phyloP scores from a whole-genome alignment of 106 monocot species.

The Platanthera guangdongensis region DNA sequence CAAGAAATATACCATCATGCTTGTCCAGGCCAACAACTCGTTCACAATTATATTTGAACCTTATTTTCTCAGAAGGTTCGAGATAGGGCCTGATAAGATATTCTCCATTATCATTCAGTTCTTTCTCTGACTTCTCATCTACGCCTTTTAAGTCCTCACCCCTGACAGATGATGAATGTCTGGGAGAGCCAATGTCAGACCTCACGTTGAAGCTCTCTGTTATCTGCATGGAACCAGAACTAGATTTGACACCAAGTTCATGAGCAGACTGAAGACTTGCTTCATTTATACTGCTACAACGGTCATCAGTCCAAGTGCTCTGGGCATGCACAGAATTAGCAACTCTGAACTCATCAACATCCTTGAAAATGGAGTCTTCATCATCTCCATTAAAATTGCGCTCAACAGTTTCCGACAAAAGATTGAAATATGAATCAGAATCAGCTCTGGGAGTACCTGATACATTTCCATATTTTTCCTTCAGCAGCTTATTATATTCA shows the following conservation, averaged over 20 bases:
- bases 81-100: constrained; percentile 94
- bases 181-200: constrained; percentile 78
- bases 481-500: constrained; percentile 21
- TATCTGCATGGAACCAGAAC: constrained; percentile 55
- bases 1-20: constrained; percentile 98
- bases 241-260: constrained; percentile 66
- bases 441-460: constrained; percentile 37
- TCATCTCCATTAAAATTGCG: constrained; percentile 43
- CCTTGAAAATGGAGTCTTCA: constrained; percentile 38
- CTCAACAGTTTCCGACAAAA: constrained; percentile 35
- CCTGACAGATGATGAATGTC: constrained; percentile 47
- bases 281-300: constrained; percentile 70
- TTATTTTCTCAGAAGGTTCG: constrained; percentile 81
- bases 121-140: constrained; percentile 74
- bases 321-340: constrained; percentile 38
- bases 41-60: constrained; percentile 92
- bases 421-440: constrained; percentile 52
- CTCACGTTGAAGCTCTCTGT: constrained; percentile 50
- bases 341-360: constrained; percentile 47
- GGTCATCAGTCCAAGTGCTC: constrained; percentile 77
- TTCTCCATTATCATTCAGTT: constrained; percentile 92
- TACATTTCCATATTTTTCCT: constrained; percentile 34
- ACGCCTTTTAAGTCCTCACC: constrained; percentile 33
- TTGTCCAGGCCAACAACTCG: constrained; percentile 96
- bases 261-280: constrained; percentile 75